Conservation (phyloP, 805 yeast species). For the Starmerella scarabaei region DNA sequence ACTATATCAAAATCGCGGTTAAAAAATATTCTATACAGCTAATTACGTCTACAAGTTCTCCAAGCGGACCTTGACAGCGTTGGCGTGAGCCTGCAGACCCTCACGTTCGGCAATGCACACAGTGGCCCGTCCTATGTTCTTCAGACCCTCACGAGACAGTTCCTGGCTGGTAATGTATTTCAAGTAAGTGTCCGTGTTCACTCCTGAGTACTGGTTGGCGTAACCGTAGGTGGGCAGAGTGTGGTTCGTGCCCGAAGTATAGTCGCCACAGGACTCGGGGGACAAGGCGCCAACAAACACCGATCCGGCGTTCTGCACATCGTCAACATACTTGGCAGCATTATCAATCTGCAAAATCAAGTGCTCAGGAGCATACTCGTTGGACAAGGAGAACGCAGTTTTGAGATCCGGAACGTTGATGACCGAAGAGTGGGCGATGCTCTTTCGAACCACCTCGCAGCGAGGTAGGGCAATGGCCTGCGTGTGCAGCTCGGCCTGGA, state of each 20-base stretch:
- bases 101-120: constrained; percentile 92
- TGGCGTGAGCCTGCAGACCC: constrained; percentile 94
- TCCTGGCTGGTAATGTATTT: constrained; percentile 91
- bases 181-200: constrained; percentile 89
- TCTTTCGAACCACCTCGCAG: constrained; percentile 81
- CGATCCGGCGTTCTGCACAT: constrained; percentile 86
- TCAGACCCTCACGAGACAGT: constrained; percentile 71
- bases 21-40: too few relatives aligned
- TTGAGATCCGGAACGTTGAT: constrained; percentile 54
- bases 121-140: constrained; percentile 87
- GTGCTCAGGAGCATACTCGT: constrained; percentile 95
- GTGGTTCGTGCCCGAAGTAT: constrained; percentile 96
- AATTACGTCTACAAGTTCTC: neutral
- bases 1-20: too few relatives aligned
- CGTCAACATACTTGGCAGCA: constrained; percentile 57
- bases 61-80: constrained; percentile 85
- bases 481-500: constrained; percentile 69
- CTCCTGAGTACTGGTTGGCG: constrained; percentile 95
- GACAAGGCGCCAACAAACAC: constrained; percentile 93
- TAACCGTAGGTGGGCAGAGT: constrained; percentile 97
- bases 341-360: constrained; percentile 78
- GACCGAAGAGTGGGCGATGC: constrained; percentile 83
- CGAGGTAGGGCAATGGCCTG: constrained; percentile 84
- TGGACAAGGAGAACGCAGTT: constrained; percentile 77
- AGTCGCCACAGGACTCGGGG: constrained; percentile 98